Base-by-base conservation (phyloP, 2,329 filamentous ascomycete genomes). In the Aspergillus hiratsukae region DNA sequence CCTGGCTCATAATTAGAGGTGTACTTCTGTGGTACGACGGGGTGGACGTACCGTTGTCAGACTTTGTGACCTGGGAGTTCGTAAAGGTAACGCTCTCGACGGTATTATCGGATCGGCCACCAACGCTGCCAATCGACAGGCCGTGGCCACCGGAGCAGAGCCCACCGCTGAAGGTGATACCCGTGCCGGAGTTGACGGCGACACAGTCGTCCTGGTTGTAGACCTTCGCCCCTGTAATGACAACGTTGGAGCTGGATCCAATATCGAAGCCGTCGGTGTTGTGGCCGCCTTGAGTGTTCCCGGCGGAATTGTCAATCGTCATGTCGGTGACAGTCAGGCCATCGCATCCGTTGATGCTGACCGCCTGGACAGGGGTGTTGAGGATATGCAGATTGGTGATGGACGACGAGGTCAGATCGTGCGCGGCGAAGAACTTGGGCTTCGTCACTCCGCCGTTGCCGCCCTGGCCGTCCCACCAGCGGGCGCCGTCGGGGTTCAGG, bases 151-250 rank as follows among this genome's bases (percentile, higher is more conserved):
- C 69, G 10, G 60, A 75, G 72, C 79, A 81, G 63, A 71, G 67
- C 7, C 76, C 72, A 45, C 68, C 71, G 23, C 69, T 76, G 67
- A 81, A 80, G 51, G 72, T 75, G 58, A 81, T 80, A 63, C 79
- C 67, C 45, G 66, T 62, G 27, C 79, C 80, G 2, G 80, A 83
- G 73, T 84, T 86, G 58, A 83, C 66, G 27, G 83, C 82, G 7
- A 86, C 74, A 61, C 83, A 86, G 65, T 86, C 83, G 57, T 86
- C 83, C 71, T 86, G 83, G 74, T 85, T 86, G 66, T 82, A 78
- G 54, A 86, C 76, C 35, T 73, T 76, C 43, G 81, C 80, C 40
- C 78, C 78, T 19, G 73, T 75, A 58, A 86, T 84, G 56, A 73
- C 77, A 25, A 85, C 74, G 43, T 75, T 75, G 23, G 66, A 74